Base-by-base conservation (phyloP, 768 basidiomycete genomes). In the Trametes villosa region DNA sequence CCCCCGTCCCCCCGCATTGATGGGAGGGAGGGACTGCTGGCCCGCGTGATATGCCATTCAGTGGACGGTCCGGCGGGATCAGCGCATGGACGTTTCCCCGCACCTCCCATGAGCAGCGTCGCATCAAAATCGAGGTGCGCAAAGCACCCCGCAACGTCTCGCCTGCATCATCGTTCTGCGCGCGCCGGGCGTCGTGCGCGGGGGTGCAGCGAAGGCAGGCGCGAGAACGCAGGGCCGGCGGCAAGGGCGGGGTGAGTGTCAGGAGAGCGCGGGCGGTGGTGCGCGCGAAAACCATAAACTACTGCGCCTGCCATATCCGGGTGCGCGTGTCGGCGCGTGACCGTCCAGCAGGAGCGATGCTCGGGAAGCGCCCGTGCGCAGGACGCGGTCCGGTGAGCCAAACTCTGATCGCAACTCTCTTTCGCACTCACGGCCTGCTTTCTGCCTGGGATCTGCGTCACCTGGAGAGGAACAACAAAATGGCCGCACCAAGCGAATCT, bases 11-110 rank as follows among this genome's bases (percentile, higher is more conserved):
- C 53, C 55, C 61, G 65, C 58, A 29, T 15, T 62, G 55, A 50
- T 55, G 56, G 56, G 48, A 62, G 44, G 50, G 48, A 42, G 34
- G 48, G 7, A 34, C 33, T 33, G 36, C 41, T 26, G 30, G 11
- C 57, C 65, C 65, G 65, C 65, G 65, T 65, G 65, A 65, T 62
- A 44, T 45, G 34, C 36, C 30, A 33, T 34, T 27, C n/a, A 44
- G 50, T 2, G 41, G 49, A 52, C 60, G 54, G 60, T 38, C 60
- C 54, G 60, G 59, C 34, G 44, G 29, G 50, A 44, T 44, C 53
- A 54, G 40, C 52, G 52, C 51, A 53, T 34, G 40, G 38, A 54
- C 17, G 60, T 22, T 42, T 33, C 48, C 48, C 53, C 53, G 47
- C 51, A 53, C 44, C 22, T 22, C 44, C 20, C n/a, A 40, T 36